Conservation (phyloP, 2,329 filamentous ascomycete genomes). For the Verticillium isaacii region DNA sequence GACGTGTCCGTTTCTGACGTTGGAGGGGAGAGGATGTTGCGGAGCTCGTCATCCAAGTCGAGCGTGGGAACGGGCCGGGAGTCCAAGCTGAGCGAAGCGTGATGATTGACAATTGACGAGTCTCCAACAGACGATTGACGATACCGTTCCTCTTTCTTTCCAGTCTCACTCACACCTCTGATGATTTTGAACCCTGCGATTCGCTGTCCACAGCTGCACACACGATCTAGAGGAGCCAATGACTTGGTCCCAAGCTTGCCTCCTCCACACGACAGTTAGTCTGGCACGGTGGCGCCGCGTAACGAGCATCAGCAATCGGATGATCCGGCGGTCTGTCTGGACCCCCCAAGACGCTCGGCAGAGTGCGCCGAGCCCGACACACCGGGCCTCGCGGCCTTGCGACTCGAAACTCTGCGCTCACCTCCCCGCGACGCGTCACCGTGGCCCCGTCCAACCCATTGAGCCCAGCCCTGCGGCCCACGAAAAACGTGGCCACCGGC, state of each 20-base stretch:
- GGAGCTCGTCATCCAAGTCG: neutral
- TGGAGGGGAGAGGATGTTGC: slow-evolving; percentile 1
- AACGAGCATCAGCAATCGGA: neutral
- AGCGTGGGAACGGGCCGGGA: neutral
- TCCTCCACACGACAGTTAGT: neutral
- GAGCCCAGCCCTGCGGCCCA: neutral
- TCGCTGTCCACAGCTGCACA: neutral
- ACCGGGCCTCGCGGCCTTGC: neutral
- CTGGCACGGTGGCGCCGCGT: neutral
- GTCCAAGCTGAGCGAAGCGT: neutral
- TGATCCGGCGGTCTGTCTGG: neutral
- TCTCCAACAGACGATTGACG: neutral
- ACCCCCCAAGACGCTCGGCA: neutral
- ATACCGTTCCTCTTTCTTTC: neutral
- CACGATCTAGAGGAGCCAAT: neutral
- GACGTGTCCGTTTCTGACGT: slow-evolving; percentile 6
- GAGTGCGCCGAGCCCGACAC: neutral
- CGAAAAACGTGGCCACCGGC: neutral
- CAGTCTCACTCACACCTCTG: neutral
- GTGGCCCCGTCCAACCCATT: neutral
- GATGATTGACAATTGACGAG: neutral
- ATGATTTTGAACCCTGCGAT: neutral
- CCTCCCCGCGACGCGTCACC: neutral
- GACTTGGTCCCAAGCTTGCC: neutral
- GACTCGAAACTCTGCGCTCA: neutral